Evolutionary conservation across 257 asterid genomes (phyloP).

Genomic region (Schizonepeta tenuifolia): DNA sequence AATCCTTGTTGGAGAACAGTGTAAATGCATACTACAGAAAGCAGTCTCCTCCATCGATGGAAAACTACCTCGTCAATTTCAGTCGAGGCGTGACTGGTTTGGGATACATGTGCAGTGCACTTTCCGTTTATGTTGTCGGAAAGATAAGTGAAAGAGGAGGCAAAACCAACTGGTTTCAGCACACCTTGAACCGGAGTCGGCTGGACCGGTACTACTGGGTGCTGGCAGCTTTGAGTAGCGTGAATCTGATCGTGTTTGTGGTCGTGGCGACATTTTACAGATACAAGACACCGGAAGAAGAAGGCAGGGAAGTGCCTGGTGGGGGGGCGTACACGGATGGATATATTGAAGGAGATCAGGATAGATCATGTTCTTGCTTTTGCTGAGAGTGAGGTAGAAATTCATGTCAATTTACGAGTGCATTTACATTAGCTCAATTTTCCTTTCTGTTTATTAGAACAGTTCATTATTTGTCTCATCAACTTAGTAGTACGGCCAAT

Average conservation of each 20-base stretch:
- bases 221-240: conserved; percentile 48
- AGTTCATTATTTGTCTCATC: too few species aligned
- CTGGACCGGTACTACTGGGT: conserved; percentile 63
- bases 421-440: too few species aligned
- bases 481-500: too few species aligned
- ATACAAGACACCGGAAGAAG: conserved; percentile 27
- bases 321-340: background rate
- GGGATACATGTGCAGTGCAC: conserved; percentile 48
- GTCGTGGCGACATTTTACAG: conserved; percentile 37
- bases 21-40: conserved; percentile 35
- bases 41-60: conserved; percentile 44
- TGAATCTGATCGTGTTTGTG: conserved; percentile 37
- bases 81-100: conserved; percentile 46
- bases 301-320: background rate
- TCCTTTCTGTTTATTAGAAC: too few species aligned
- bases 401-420: too few species aligned
- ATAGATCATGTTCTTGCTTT: background rate
- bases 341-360: background rate
- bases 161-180: conserved; percentile 55
- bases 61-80: conserved; percentile 33
- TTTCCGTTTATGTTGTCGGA: conserved; percentile 50
- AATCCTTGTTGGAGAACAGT: conserved; percentile 42
- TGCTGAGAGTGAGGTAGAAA: background rate
- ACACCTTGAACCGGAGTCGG: conserved; percentile 50
- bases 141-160: conserved; percentile 51